Percentiles rank a stretch among this genome's conserved stretches.
Evolutionary conservation across 495 filamentous ascomycete species (phyloP).

Genomic region (Letharia lupina): DNA sequence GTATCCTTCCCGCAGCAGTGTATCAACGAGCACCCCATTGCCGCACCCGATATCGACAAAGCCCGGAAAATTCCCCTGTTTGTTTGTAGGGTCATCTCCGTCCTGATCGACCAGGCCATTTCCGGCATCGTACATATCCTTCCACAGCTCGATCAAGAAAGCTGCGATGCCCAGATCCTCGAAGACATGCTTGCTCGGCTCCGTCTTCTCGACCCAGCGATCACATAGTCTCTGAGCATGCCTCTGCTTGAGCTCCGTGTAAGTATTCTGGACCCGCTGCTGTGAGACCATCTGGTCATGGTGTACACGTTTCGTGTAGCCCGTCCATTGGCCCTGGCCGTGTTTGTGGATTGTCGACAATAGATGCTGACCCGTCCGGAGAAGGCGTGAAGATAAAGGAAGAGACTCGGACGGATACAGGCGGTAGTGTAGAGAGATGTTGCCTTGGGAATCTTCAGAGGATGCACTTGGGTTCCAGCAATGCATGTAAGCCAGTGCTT

Average conservation of each 20-base stretch:
- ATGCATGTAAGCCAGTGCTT: conserved; percentile 65
- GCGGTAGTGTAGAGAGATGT: conserved; percentile 59
- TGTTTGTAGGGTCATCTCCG: conserved; percentile 14
- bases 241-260: conserved; percentile 65
- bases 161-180: conserved; percentile 90
- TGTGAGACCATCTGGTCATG: conserved; percentile 70
- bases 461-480: conserved; percentile 39
- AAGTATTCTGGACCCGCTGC: conserved; percentile 67
- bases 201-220: conserved; percentile 75
- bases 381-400: conserved; percentile 44
- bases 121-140: conserved; percentile 59
- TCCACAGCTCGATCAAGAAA: conserved; percentile 90
- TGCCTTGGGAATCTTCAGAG: conserved; percentile 34
- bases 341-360: conserved; percentile 69
- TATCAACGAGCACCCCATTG: conserved; percentile 84
- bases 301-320: conserved; percentile 42
- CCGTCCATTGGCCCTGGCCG: conserved; percentile 50
- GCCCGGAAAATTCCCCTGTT: conserved; percentile 53
- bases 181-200: conserved; percentile 86
- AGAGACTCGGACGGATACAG: conserved; percentile 44
- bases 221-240: conserved; percentile 61
- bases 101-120: conserved; percentile 18
- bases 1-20: conserved; percentile 77
- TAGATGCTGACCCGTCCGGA: conserved; percentile 62
- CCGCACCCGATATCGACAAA: conserved; percentile 96